A percentile compares a stretch with the other conserved stretches of the same genome.
Conservation (phyloP, 306 rosid genomes). For the Rosa persica region DNA sequence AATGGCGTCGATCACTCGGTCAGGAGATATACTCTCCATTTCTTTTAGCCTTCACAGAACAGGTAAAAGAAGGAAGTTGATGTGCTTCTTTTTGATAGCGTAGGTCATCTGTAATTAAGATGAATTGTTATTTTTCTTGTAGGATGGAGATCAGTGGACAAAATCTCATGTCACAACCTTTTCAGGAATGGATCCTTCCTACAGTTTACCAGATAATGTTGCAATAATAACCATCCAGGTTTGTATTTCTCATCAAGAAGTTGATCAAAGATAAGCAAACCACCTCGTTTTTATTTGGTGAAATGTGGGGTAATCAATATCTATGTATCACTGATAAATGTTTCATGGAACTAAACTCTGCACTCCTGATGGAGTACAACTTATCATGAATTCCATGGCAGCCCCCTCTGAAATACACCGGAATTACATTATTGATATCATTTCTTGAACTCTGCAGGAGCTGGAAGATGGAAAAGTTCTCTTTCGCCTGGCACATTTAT, state of each 20-base stretch:
- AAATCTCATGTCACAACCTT: constrained; percentile 57
- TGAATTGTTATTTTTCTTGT: constrained; percentile 20
- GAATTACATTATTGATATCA: background rate
- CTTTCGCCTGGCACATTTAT: constrained; percentile 73
- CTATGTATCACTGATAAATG: background rate
- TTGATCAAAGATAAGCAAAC: background rate
- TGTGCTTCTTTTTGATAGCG: background rate
- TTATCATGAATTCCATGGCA: background rate
- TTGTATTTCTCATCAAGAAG: background rate
- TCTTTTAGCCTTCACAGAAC: constrained; percentile 77
- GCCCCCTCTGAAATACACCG: background rate
- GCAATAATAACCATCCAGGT: constrained; percentile 83
- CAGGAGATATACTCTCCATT: constrained; percentile 82
- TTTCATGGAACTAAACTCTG: background rate
- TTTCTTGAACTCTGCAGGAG: constrained; percentile 50
- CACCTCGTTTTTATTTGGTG: background rate
- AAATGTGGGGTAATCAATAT: background rate
- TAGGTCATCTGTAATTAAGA: constrained; percentile 1
- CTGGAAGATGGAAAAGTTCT: constrained; percentile 61
- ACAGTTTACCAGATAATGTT: constrained; percentile 64
- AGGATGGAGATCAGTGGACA: constrained; percentile 60
- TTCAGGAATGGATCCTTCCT: constrained; percentile 57
- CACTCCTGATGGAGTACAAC: background rate
- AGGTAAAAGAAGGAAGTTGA: constrained; percentile 32
- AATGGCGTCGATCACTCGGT: constrained; percentile 83